Conservation (phyloP, 179 eudicot genomes). For the Spinacia oleracea region DNA sequence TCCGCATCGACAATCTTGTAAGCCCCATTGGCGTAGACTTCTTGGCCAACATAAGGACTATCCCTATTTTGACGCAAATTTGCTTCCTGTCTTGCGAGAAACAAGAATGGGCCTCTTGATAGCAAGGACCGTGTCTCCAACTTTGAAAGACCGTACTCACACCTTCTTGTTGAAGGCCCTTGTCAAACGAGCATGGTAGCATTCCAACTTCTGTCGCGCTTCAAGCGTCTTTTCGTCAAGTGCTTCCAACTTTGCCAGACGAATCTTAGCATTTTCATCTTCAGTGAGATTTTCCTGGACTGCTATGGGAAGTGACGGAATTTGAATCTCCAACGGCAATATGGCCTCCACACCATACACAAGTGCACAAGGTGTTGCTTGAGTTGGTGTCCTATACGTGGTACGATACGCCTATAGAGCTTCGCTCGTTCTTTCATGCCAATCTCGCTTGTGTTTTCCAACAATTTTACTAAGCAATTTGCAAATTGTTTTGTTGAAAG, state of each 20-base stretch:
- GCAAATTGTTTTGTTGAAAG: too few relatives aligned
- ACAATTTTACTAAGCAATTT: too few relatives aligned
- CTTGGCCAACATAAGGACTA: background rate
- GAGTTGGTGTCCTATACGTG: background rate
- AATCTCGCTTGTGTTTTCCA: too few relatives aligned
- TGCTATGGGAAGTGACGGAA: background rate
- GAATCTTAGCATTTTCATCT: background rate
- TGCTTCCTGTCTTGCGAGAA: background rate
- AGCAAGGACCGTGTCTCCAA: background rate
- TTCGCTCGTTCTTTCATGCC: too few relatives aligned
- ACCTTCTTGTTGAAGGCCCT: constrained; percentile 13
- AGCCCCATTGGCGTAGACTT: background rate
- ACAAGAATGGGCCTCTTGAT: constrained; percentile 1
- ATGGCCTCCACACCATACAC: too few relatives aligned
- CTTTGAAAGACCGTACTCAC: too few relatives aligned
- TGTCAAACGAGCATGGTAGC: constrained; percentile 7
- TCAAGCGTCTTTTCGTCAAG: background rate
- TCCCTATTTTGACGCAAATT: background rate
- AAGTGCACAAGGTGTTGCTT: background rate
- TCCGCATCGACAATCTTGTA: background rate
- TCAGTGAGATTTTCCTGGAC: background rate
- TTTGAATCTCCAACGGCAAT: background rate
- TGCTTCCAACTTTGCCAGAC: too few relatives aligned
- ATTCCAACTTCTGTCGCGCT: constrained; percentile 4
- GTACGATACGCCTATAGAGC: too few relatives aligned